Evolutionary conservation across 2,329 filamentous ascomycete genomes (phyloP).

Genomic region (Sclerotinia subarctica): DNA sequence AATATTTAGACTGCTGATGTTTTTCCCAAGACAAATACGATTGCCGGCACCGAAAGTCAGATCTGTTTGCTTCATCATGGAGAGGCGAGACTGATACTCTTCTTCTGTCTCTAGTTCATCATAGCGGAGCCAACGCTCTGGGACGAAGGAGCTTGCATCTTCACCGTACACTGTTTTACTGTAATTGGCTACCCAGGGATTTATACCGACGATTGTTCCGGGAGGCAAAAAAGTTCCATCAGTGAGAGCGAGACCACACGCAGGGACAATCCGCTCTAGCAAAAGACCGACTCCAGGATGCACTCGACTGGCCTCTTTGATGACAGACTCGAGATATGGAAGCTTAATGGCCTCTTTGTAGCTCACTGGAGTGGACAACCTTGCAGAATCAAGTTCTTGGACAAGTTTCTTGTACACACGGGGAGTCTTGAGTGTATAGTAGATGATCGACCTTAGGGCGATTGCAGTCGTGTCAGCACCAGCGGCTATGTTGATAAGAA

Average conservation of each 20-base stretch:
- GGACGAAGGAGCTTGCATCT: conserved; percentile 41
- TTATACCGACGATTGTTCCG: conserved; percentile 39
- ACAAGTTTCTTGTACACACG: conserved; percentile 31
- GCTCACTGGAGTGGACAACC: not conserved
- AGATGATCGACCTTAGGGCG: conserved; percentile 44
- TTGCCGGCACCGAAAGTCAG: conserved; percentile 45
- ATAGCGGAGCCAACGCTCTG: conserved; percentile 48
- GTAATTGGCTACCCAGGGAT: conserved; percentile 40
- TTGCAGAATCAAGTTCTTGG: not conserved
- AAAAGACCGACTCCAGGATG: conserved; percentile 45
- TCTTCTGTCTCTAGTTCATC: conserved; percentile 38
- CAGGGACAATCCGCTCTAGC: conserved; percentile 44
- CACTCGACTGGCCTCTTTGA: conserved; percentile 47
- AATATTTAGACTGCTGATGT: conserved; percentile 43
- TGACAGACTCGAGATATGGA: conserved; percentile 40
- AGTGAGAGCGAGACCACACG: conserved; percentile 27
- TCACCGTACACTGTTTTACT: conserved; percentile 39
- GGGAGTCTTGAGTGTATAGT: conserved; percentile 41
- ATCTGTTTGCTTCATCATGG: conserved; percentile 42
- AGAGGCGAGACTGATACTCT: conserved; percentile 39
- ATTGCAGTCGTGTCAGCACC: conserved; percentile 47
- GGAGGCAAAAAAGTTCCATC: conserved; percentile 35
- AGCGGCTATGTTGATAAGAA: conserved; percentile 36
- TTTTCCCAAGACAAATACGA: conserved; percentile 44
- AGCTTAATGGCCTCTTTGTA: conserved; percentile 13